Evolutionary conservation across 805 yeast genomes (phyloP).

Genomic region (Dipodascopsis tothii): DNA sequence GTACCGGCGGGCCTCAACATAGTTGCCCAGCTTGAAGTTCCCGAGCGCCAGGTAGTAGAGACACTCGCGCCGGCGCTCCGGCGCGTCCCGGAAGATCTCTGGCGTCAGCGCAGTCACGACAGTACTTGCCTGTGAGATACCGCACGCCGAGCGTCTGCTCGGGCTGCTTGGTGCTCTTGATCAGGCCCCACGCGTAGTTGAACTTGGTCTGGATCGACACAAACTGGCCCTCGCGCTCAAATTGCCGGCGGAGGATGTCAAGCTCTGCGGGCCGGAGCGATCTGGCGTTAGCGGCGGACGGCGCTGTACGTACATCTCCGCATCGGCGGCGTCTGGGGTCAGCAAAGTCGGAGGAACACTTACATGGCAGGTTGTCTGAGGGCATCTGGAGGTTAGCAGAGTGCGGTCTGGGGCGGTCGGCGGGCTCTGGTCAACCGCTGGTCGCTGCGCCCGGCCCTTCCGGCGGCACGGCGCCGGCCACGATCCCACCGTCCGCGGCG

Average conservation of each 20-base stretch:
- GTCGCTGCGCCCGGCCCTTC: no score
- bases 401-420: no score
- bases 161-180: constrained; percentile 55
- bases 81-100: constrained; percentile 58
- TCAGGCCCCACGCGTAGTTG: constrained; percentile 93
- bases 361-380: constrained; percentile 12
- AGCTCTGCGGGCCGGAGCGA: constrained; percentile 45
- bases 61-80: constrained; percentile 80
- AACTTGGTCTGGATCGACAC: constrained; percentile 79
- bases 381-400: no score
- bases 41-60: constrained; percentile 83
- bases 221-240: constrained; percentile 68
- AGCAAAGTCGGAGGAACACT: background rate
- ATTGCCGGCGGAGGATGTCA: constrained; percentile 66
- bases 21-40: constrained; percentile 81
- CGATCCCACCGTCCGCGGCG: no score
- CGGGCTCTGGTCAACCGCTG: no score
- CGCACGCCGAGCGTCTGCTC: constrained; percentile 76
- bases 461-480: no score
- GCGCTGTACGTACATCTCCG: constrained; percentile 23
- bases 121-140: constrained; percentile 47
- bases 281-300: constrained; percentile 2
- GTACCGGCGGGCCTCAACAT: constrained; percentile 74
- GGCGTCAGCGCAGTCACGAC: background rate
- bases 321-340: constrained; percentile 25